A percentile compares a stretch with the other conserved stretches of the same genome.
Evolutionary conservation across 495 filamentous ascomycete species (phyloP).

Genomic region (Haplographium delicatum): DNA sequence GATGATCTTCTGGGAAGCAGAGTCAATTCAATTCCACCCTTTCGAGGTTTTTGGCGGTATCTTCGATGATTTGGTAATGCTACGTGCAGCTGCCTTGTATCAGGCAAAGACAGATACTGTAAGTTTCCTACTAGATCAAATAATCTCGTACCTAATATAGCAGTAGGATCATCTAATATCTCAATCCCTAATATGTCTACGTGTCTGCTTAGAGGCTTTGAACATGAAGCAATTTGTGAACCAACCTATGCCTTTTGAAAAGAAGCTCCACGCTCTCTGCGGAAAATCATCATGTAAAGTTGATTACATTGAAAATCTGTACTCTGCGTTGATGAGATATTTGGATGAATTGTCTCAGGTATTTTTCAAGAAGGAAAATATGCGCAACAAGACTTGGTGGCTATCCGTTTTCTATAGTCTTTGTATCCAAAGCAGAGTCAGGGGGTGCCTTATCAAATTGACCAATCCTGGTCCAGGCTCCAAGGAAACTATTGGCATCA

Average conservation of each 20-base stretch:
- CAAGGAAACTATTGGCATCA: not conserved
- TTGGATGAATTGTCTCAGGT: conserved; percentile 31
- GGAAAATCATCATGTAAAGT: conserved; percentile 25
- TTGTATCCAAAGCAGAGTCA: conserved; percentile 32
- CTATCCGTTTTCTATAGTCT: conserved; percentile 33
- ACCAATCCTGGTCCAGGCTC: not conserved
- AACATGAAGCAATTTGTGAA: conserved; percentile 25
- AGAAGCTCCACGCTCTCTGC: conserved; percentile 24
- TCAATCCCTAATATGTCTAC: conserved; percentile 29
- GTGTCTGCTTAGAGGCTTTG: conserved; percentile 28
- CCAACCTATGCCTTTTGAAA: conserved; percentile 20
- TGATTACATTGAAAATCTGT: conserved; percentile 28
- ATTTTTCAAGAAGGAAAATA: conserved; percentile 36
- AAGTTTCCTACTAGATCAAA: not conserved
- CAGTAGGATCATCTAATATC: conserved; percentile 30
- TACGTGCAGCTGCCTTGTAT: conserved; percentile 29
- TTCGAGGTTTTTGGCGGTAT: conserved; percentile 32
- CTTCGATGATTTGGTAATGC: conserved; percentile 31
- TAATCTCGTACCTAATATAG: not conserved
- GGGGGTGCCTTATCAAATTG: conserved; percentile 22
- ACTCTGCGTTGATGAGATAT: conserved; percentile 20
- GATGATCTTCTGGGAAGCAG: conserved; percentile 28
- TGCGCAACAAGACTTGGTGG: conserved; percentile 32
- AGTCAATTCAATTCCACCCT: too few species aligned
- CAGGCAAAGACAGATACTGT: conserved; percentile 30